Evolutionary conservation across 139 green algal species (phyloP).

Genomic region (Micromonas commoda): DNA sequence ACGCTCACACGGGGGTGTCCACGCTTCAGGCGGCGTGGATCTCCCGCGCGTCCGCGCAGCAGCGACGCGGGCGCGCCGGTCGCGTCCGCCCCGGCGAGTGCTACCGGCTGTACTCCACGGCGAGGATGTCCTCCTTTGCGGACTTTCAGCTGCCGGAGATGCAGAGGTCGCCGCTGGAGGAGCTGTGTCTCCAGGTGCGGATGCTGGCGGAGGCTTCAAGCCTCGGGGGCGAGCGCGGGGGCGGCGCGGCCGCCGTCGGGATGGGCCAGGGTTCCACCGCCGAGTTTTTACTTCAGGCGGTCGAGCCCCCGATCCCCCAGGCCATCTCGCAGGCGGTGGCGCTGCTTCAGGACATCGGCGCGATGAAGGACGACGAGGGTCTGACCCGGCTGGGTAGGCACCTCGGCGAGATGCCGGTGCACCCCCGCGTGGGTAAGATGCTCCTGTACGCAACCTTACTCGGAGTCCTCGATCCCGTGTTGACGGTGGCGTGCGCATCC

Average conservation of each 20-base stretch:
- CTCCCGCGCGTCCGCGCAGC: slow-evolving; percentile 55
- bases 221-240: background rate
- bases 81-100: slow-evolving; percentile 59
- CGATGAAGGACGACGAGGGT: slow-evolving; percentile 39
- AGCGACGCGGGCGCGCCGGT: slow-evolving; percentile 68
- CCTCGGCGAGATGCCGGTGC: slow-evolving; percentile 40
- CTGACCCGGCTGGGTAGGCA: slow-evolving; percentile 45
- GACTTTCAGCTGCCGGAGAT: slow-evolving; percentile 59
- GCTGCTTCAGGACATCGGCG: slow-evolving; percentile 40
- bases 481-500: slow-evolving; percentile 38
- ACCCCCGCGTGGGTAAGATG: slow-evolving; percentile 48
- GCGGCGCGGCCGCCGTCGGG: background rate
- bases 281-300: slow-evolving; percentile 30
- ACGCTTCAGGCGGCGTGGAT: slow-evolving; percentile 57
- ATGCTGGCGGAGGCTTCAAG: slow-evolving; percentile 12
- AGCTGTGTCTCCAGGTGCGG: slow-evolving; percentile 38
- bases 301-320: slow-evolving; percentile 33
- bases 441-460: slow-evolving; percentile 40
- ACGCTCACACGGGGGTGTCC: slow-evolving; percentile 66
- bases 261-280: background rate
- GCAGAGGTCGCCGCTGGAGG: slow-evolving; percentile 45
- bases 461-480: slow-evolving; percentile 36
- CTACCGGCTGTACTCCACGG: slow-evolving; percentile 73
- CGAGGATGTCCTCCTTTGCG: slow-evolving; percentile 51
- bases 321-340: slow-evolving; percentile 41